Percentiles rank a stretch among this genome's conserved stretches.
Evolutionary conservation across 495 filamentous ascomycete species (phyloP).

Genomic region (Pseudomonodictys pantanalensis): DNA sequence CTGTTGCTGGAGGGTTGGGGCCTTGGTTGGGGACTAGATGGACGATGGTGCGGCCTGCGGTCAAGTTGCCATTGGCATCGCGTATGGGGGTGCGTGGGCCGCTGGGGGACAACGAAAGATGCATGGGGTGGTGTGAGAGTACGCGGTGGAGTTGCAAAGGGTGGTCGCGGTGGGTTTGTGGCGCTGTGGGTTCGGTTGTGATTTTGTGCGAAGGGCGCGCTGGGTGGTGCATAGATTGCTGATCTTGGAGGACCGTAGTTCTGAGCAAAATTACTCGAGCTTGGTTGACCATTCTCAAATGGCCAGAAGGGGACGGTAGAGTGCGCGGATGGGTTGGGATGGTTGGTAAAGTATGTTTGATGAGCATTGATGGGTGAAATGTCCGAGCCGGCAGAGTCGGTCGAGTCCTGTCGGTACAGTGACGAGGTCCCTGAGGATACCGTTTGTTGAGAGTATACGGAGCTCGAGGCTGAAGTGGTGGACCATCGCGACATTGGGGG

Average conservation of each 20-base stretch:
- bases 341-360: not conserved
- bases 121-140: not conserved
- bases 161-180: not conserved
- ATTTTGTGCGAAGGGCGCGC: too few species aligned
- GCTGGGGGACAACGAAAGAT: not conserved
- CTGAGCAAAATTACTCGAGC: not conserved
- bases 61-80: not conserved
- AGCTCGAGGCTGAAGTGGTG: constrained; percentile 15
- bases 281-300: not conserved
- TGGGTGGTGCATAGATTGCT: too few species aligned
- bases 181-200: not conserved
- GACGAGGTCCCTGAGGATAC: constrained; percentile 12
- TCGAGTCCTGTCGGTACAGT: constrained; percentile 26
- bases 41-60: constrained; percentile 4
- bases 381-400: not conserved
- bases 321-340: not conserved
- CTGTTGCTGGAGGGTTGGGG: not conserved
- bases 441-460: constrained; percentile 21
- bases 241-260: too few species aligned
- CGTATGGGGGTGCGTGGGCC: constrained; percentile 7
- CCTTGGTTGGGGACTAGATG: not conserved
- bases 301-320: not conserved
- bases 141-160: not conserved
- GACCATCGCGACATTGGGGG: constrained; percentile 11
- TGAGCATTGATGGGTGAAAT: not conserved